These are phyloP conservation scores for Blastomyces emzantsi DNA, from an alignment of 2,329 filamentous ascomycete genomes.

Conservation along the genomic window DNA sequence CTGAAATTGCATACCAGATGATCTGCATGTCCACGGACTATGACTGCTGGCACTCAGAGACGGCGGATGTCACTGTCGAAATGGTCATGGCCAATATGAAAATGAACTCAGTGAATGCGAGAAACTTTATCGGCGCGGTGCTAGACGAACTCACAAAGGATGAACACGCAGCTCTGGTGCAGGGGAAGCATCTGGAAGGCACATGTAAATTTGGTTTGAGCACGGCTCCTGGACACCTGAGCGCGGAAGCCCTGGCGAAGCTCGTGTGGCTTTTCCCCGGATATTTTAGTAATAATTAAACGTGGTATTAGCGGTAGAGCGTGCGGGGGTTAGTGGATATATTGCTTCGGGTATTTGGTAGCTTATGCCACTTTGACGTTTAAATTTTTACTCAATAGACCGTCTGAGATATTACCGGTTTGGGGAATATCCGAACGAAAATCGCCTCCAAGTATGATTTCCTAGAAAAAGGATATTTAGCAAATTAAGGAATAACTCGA, in stretches of 20 bases:
- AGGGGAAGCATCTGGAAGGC: slow-evolving; percentile 73
- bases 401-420: background rate
- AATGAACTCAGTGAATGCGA: slow-evolving; percentile 81
- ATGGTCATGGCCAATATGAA: slow-evolving; percentile 98
- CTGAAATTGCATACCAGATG: slow-evolving; percentile 94
- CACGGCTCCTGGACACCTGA: slow-evolving; percentile 68
- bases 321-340: background rate
- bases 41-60: slow-evolving; percentile 81
- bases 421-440: too few species aligned
- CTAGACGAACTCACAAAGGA: slow-evolving; percentile 74
- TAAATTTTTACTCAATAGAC: background rate
- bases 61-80: slow-evolving; percentile 76
- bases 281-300: slow-evolving; percentile 45
- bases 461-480: background rate
- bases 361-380: background rate
- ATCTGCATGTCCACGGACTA: slow-evolving; percentile 99
- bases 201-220: slow-evolving; percentile 71
- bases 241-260: slow-evolving; percentile 65
- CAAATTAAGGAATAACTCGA: background rate
- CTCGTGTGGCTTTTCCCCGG: slow-evolving; percentile 81
- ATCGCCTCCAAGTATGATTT: too few species aligned
- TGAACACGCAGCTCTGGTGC: slow-evolving; percentile 64
- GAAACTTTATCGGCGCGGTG: slow-evolving; percentile 73
- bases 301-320: background rate
- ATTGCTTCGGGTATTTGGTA: background rate